Evolutionary conservation across 73 alveolate genomes (phyloP), one percentile per base, ranked within the genome.

Genomic region (Tetrahymena thermophila): DNA sequence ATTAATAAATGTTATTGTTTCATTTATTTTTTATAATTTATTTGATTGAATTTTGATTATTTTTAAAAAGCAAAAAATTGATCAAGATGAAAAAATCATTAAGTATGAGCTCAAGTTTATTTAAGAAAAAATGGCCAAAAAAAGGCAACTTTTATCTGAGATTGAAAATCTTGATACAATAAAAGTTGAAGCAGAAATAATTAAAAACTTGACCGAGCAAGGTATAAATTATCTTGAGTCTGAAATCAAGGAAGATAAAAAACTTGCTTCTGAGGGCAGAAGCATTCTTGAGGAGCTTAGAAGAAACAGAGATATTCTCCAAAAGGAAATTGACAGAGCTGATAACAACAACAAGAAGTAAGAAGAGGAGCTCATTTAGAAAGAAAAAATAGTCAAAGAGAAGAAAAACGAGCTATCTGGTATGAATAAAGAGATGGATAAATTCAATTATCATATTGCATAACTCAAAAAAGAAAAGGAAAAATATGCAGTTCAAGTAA

Each of bases 281-380:
- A 57, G 96, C 43, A 97, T 96, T 21, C 97, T 98, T 50, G 98
- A 98, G 31, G 97, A 97, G 84, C 96, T 98, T 37, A 96, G 97
- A 96, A 97, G 99, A 93, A 98, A 98, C 25, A 97, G 98, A 43
- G 97, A 98, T 96, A 97, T 98, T 94, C 96, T 98, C 95, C 95
- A 96, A 93, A 97, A 97, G 94, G 96, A 96, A 43, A 97, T 98
- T 71, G 96, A 94, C 50, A 95, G 97, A 57, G 98, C 98, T 85
- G 98, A 97, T 93, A 97, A 96, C 23, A 97, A 97, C 85, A 98
- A 96, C 95, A 94, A 94, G 57, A 94, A 94, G 95, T 93, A 96
- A 34, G 97, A 95, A 94, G 98, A 98, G 35, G 98, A 98, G 84
- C 57, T 96, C 85, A 95, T 95, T 50, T 85, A 96, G 13, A 94